Percentiles rank a stretch among this genome's conserved stretches.
These are phyloP conservation scores for Papilionanthe hybrid DNA, from an alignment of 116 monocot species.

Conservation along the genomic window DNA sequence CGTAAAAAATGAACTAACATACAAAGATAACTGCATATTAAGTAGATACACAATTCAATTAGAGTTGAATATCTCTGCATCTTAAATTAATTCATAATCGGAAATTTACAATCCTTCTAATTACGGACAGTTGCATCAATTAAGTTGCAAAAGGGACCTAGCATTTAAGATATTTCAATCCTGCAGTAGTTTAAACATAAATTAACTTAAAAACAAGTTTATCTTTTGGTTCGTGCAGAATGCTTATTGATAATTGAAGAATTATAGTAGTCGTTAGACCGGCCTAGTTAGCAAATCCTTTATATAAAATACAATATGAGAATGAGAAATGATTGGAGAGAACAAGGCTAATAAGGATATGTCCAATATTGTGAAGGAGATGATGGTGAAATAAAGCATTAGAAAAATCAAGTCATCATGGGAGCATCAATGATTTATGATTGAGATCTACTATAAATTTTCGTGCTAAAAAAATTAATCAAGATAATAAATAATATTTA, in stretches of 20 bases:
- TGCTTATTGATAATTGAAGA: not conserved
- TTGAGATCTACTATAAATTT: not conserved
- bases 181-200: not conserved
- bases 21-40: not conserved
- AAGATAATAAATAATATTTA: not conserved
- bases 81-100: not conserved
- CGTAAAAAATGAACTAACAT: not conserved
- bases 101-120: not conserved
- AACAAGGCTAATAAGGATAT: not conserved
- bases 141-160: not conserved
- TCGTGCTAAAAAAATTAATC: not conserved
- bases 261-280: not conserved
- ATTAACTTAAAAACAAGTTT: too few relatives aligned
- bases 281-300: not conserved
- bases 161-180: conserved; percentile 1
- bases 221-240: not conserved
- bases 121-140: not conserved
- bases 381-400: not conserved
- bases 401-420: not conserved
- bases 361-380: not conserved
- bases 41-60: not conserved
- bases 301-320: not conserved
- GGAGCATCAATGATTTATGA: not conserved
- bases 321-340: not conserved
- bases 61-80: not conserved